A percentile compares a stretch with the other conserved stretches of the same genome.
Conservation (phyloP, 371 early-diverging fungal species). For the Mucor racemosus region DNA sequence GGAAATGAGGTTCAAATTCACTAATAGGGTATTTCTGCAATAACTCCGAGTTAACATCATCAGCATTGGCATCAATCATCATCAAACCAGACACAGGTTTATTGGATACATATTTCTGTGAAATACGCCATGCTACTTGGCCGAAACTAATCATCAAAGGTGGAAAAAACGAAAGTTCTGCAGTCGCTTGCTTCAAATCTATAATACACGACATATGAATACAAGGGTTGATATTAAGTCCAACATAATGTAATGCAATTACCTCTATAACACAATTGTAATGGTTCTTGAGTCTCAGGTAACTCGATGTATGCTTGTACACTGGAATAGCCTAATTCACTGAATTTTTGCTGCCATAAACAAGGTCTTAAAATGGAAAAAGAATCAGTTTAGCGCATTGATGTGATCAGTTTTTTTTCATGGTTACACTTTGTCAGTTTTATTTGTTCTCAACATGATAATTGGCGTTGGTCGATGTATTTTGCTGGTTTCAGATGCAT, state of each 20-base stretch:
- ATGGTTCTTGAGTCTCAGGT: slow-evolving; percentile 9
- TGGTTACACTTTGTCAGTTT: slow-evolving; percentile 3
- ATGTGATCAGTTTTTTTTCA: not conserved
- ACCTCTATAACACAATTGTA: slow-evolving; percentile 37
- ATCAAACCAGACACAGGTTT: slow-evolving; percentile 48
- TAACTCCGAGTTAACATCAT: not conserved
- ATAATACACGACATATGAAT: no score
- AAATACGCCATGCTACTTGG: slow-evolving; percentile 34
- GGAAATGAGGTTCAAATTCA: slow-evolving; percentile 50
- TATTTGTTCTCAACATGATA: slow-evolving; percentile 18
- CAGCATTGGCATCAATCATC: slow-evolving; percentile 10
- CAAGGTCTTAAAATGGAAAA: slow-evolving; percentile 6
- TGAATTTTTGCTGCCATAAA: slow-evolving; percentile 35
- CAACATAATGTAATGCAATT: not conserved
- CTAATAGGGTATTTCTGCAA: slow-evolving; percentile 15
- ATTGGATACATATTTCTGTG: slow-evolving; percentile 46
- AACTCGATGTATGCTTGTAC: slow-evolving; percentile 8
- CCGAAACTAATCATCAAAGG: slow-evolving; percentile 44
- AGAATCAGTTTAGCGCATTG: not conserved
- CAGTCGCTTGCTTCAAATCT: slow-evolving; percentile 32
- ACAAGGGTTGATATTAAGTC: not conserved
- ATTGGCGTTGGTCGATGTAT: slow-evolving; percentile 30
- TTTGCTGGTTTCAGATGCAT: slow-evolving; percentile 10
- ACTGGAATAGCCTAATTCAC: slow-evolving; percentile 36
- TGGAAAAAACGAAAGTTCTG: slow-evolving; percentile 42